Conservation (phyloP, 202 grass and related monocot genomes). For the Hordeum pubiflorum region DNA sequence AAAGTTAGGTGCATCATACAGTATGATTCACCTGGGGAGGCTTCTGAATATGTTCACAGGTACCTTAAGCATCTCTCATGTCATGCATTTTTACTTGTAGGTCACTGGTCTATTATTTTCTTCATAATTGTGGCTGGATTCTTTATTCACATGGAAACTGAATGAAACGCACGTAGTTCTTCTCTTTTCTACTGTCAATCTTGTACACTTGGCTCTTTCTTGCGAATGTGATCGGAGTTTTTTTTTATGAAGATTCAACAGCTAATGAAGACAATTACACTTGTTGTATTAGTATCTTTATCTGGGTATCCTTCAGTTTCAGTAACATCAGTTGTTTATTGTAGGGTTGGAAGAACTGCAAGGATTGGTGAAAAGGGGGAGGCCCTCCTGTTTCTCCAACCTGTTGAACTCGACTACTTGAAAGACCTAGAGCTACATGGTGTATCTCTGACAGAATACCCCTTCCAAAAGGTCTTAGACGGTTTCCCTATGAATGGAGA, state of each 20-base stretch:
- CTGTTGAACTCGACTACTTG: slow-evolving; percentile 85
- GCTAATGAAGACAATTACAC: neutral
- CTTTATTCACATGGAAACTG: neutral
- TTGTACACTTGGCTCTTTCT: neutral
- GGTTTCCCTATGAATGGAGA: slow-evolving; percentile 48
- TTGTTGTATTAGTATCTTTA: neutral
- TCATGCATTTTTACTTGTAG: slow-evolving; percentile 15
- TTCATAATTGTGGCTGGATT: neutral
- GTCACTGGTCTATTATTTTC: neutral
- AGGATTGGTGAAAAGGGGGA: slow-evolving; percentile 84
- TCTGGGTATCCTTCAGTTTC: neutral
- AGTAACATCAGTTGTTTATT: neutral
- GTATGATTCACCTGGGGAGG: slow-evolving; percentile 94
- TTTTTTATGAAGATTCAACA: neutral
- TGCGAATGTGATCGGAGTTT: neutral
- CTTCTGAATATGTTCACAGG: slow-evolving; percentile 98
- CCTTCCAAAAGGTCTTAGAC: slow-evolving; percentile 73
- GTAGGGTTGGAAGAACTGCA: slow-evolving; percentile 96
- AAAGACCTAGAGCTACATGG: slow-evolving; percentile 74
- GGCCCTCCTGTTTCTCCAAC: slow-evolving; percentile 87
- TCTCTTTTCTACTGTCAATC: neutral
- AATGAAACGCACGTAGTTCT: neutral
- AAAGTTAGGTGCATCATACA: slow-evolving; percentile 88
- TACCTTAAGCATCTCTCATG: slow-evolving; percentile 19
- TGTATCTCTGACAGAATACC: slow-evolving; percentile 70